Conservation (phyloP, 768 basidiomycete genomes). For the Suillus clintonianus region DNA sequence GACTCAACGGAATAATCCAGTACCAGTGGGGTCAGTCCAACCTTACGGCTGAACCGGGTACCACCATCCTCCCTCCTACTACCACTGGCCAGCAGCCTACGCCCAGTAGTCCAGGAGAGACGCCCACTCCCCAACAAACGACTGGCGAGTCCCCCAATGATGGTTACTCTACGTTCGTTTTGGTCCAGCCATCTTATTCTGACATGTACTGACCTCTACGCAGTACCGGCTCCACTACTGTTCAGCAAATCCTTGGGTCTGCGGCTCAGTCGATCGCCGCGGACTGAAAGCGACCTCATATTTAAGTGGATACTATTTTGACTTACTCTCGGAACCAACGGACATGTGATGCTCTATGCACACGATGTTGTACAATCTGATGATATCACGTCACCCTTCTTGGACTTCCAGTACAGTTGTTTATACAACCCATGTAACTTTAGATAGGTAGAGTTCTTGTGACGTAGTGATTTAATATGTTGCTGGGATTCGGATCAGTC, state of each 20-base stretch:
- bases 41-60: constrained; percentile 48
- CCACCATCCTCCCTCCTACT: constrained; percentile 38
- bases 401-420: not conserved
- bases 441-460: not conserved
- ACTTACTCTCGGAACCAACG: not conserved
- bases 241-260: constrained; percentile 32
- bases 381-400: not conserved
- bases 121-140: constrained; percentile 28
- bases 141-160: constrained; percentile 65
- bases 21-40: constrained; percentile 58
- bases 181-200: not conserved
- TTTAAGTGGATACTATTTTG: not conserved
- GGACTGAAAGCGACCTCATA: constrained; percentile 15
- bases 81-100: constrained; percentile 19
- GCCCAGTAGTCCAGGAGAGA: constrained; percentile 21
- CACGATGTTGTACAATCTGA: not conserved
- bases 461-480: not conserved
- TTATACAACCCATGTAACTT: not conserved
- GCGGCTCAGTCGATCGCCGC: constrained; percentile 38
- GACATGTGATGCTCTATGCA: not conserved
- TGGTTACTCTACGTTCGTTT: constrained; percentile 53
- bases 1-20: constrained; percentile 28
- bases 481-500: not conserved
- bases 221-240: constrained; percentile 22
- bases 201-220: constrained; percentile 15